Percentiles rank a stretch among this genome's conserved stretches.
phyloP scores from a whole-genome alignment of 305 asterid species.

The Fraxinus platypoda region DNA sequence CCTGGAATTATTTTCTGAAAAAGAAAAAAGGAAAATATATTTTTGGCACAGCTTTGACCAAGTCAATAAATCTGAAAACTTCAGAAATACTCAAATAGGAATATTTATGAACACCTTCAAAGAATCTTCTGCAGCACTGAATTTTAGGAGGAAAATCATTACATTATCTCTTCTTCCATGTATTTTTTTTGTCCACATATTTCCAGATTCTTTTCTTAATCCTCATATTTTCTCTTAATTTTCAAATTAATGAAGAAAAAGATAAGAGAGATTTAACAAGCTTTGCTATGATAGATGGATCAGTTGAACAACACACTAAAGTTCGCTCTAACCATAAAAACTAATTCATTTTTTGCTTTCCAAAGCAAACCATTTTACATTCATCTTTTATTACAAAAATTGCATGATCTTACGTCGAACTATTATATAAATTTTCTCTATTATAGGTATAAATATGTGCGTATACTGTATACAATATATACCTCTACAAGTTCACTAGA shows the following conservation, averaged over 20 bases:
- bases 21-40: not conserved
- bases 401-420: not conserved
- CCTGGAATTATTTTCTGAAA: not conserved
- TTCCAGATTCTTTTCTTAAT: not conserved
- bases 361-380: not conserved
- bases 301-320: not conserved
- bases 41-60: slow-evolving; percentile 21
- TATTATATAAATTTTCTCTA: too few species aligned
- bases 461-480: not conserved
- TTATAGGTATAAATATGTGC: not conserved
- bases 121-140: slow-evolving; percentile 18
- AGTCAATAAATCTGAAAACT: slow-evolving; percentile 12
- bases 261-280: not conserved
- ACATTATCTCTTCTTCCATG: not conserved
- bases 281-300: not conserved
- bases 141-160: slow-evolving; percentile 20
- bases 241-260: not conserved
- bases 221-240: not conserved
- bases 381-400: not conserved
- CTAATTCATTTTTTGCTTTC: not conserved
- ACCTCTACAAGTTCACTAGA: not conserved
- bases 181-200: not conserved
- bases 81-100: not conserved
- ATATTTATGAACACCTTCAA: not conserved
- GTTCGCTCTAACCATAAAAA: not conserved